Evolutionary conservation across 2,329 filamentous ascomycete species (phyloP).

Genomic region (Scedosporium boydii): DNA sequence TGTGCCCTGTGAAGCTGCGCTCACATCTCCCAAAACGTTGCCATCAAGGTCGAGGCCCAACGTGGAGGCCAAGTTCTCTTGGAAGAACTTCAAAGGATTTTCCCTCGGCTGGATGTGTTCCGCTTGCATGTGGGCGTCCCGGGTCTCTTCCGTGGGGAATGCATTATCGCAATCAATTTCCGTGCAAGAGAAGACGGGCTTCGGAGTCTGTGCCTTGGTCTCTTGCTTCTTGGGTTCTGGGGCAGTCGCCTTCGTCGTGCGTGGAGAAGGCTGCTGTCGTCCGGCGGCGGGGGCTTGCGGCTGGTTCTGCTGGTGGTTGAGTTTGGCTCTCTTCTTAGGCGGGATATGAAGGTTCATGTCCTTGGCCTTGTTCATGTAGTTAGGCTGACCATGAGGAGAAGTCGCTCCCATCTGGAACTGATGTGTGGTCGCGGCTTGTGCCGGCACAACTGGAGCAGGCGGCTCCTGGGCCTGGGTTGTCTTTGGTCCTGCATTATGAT

Average conservation of each 20-base stretch:
- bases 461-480: conserved; percentile 8
- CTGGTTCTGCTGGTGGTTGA: conserved; percentile 28
- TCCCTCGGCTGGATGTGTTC: conserved; percentile 48
- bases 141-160: conserved; percentile 45
- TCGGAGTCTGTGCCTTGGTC: conserved; percentile 22
- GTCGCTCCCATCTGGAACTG: conserved; percentile 45
- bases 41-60: conserved; percentile 46
- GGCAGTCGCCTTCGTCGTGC: conserved; percentile 16
- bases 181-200: conserved; percentile 38
- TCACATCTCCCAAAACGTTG: conserved; percentile 24
- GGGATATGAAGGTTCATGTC: conserved; percentile 49
- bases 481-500: conserved; percentile 14
- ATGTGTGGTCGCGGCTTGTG: conserved; percentile 35
- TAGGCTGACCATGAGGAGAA: conserved; percentile 51
- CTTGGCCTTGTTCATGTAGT: conserved; percentile 40
- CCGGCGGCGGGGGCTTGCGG: conserved; percentile 27
- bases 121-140: conserved; percentile 44
- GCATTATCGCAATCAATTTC: conserved; percentile 46
- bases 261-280: conserved; percentile 35
- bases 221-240: conserved; percentile 10
- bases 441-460: not conserved
- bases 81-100: conserved; percentile 43
- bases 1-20: conserved; percentile 12
- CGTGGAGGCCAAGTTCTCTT: conserved; percentile 37
- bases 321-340: conserved; percentile 49